These are phyloP conservation scores for Aspergillus indologenus DNA, from an alignment of 495 filamentous ascomycete genomes.

Conservation along the genomic window DNA sequence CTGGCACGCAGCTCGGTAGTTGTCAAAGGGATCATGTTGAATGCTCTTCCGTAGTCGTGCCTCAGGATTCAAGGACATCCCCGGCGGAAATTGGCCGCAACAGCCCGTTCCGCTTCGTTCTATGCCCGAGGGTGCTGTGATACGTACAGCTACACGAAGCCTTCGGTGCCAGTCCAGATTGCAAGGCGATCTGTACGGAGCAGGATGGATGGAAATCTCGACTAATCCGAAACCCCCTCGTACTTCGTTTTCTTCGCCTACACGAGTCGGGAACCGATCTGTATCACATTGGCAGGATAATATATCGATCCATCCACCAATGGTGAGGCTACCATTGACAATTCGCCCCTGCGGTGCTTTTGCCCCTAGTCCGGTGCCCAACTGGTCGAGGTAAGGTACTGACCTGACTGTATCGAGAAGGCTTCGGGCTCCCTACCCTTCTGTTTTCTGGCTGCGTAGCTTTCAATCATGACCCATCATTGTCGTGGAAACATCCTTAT, in stretches of 20 bases:
- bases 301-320: neutral
- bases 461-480: no score
- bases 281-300: neutral
- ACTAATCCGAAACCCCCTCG: neutral
- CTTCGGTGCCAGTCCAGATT: neutral
- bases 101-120: neutral
- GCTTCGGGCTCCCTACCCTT: no score
- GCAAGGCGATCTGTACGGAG: neutral
- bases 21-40: neutral
- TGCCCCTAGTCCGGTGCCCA: neutral
- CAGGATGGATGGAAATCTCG: neutral
- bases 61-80: neutral
- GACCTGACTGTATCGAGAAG: no score
- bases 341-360: neutral
- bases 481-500: neutral
- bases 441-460: no score
- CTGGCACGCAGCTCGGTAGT: neutral
- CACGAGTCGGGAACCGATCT: neutral
- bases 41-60: neutral
- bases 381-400: neutral
- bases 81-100: neutral
- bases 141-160: neutral
- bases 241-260: neutral
- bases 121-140: neutral
- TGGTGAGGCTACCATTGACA: neutral